Evolutionary conservation across 495 filamentous ascomycete genomes (phyloP).

Genomic region (Lasiosphaeria ovina): DNA sequence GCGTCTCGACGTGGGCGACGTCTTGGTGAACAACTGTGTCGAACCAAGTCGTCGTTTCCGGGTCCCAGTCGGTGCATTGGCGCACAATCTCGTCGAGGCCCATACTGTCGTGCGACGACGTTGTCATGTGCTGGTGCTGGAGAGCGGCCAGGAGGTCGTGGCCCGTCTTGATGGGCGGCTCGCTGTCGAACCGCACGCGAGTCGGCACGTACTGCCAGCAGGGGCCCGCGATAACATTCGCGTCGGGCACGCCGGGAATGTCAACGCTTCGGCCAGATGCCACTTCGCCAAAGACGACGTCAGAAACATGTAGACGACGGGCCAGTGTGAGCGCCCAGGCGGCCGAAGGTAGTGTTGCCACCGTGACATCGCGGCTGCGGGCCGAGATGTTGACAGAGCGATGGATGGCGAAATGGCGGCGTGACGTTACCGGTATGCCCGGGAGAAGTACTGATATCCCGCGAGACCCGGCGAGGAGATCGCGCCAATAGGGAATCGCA

Average conservation of each 20-base stretch:
- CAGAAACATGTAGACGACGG: constrained; percentile 42
- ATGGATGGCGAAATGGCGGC: constrained; percentile 35
- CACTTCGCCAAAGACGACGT: constrained; percentile 62
- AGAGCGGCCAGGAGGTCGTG: constrained; percentile 33
- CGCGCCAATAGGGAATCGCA: constrained; percentile 56
- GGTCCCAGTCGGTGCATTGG: constrained; percentile 26
- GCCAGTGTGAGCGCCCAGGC: constrained; percentile 63
- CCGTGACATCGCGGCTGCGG: constrained; percentile 50
- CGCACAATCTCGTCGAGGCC: constrained; percentile 35
- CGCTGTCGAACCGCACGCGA: constrained; percentile 30
- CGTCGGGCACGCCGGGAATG: constrained; percentile 42
- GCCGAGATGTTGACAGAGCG: constrained; percentile 44
- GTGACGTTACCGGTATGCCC: constrained; percentile 26
- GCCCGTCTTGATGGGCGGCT: constrained; percentile 18
- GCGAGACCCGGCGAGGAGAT: constrained; percentile 51
- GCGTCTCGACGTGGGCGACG: constrained; percentile 41
- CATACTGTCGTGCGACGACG: constrained; percentile 36
- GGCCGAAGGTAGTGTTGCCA: constrained; percentile 56
- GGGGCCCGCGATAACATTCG: constrained; percentile 46
- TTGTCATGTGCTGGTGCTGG: constrained; percentile 39
- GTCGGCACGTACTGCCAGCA: constrained; percentile 46
- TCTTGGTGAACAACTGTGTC: constrained; percentile 49
- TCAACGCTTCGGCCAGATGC: constrained; percentile 57
- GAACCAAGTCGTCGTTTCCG: constrained; percentile 32
- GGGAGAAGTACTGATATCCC: constrained; percentile 44